Conservation (phyloP, 306 rosid genomes). For the Begonia loranthoides region DNA sequence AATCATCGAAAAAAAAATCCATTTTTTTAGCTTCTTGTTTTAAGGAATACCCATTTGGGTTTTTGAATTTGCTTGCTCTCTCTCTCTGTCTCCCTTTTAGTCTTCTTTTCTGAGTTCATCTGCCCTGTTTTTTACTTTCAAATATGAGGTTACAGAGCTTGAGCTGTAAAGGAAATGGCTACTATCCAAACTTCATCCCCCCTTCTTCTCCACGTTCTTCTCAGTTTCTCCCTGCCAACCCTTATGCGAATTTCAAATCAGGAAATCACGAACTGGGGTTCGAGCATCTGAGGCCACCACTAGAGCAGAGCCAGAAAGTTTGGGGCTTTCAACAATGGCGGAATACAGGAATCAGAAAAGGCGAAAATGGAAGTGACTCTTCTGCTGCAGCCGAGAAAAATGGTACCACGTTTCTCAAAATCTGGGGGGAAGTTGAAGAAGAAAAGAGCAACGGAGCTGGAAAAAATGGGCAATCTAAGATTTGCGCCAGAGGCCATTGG, state of each 20-base stretch:
- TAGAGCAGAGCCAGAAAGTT: not conserved
- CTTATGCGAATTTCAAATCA: not conserved
- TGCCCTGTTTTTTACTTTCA: not conserved
- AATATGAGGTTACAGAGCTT: conserved; percentile 26
- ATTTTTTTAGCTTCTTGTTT: conserved; percentile 7
- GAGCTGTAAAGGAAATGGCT: conserved; percentile 13
- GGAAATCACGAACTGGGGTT: conserved; percentile 20
- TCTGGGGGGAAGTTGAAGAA: too few relatives aligned
- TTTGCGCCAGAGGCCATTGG: conserved; percentile 94
- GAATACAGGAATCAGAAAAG: conserved; percentile 16
- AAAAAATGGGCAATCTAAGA: conserved; percentile 26
- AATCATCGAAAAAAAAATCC: too few relatives aligned
- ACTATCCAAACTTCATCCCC: conserved; percentile 1
- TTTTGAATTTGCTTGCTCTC: not conserved
- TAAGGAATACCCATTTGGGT: conserved; percentile 3
- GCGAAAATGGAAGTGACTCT: not conserved
- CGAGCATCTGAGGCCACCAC: conserved; percentile 23
- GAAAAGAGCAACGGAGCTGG: not conserved
- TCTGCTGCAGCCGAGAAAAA: not conserved
- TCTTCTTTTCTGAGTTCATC: too few relatives aligned
- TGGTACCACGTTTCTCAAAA: too few relatives aligned
- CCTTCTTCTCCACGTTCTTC: conserved; percentile 12
- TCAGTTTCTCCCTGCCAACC: conserved; percentile 4
- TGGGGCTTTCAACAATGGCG: conserved; percentile 7
- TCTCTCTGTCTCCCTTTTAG: not conserved